Evolutionary conservation across 225 moss, liverwort and hornwort genomes (phyloP), one percentile per base, ranked within the genome.

Genomic region (Antitrichia curtipendula): DNA sequence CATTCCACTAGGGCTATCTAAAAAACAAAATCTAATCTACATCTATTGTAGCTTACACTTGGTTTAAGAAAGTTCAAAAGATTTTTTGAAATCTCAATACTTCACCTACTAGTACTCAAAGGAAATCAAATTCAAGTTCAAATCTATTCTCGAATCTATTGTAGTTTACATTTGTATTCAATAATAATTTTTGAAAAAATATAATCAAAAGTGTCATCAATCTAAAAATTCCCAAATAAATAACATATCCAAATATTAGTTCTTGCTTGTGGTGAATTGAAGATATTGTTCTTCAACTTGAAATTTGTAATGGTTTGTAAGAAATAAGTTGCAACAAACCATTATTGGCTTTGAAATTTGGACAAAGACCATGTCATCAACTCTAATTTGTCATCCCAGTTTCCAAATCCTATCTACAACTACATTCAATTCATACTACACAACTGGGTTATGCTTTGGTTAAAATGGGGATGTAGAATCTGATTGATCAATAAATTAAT

Each of bases 221-320:
- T 16, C 28, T 28, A 71, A 43, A 31, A 32, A 29, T 31, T 31
- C 8, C 4, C 12, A 15, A 47, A 7, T 12, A 20, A n/a, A n/a
- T n/a, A n/a, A n/a, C n/a, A n/a, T n/a, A n/a, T n/a, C 49, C 25
- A 12, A 17, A 64, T 2, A 4, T 1, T 12, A 65, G 0, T 6
- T n/a, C 0, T 36, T 50, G 2, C 17, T 18, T 65, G 5, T 0
- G 0, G 5, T 3, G 6, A 50, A 22, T 43, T 32, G 9, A 80
- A 24, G 8, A 27, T 34, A n/a, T 38, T 12, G 36, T 38, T 38
- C 18, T 8, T 18, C 27, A 38, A 66, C 12, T 82, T 17, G 10
- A 6, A 38, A 38, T 20, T 66, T 82, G 4, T 6, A 29, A 53
- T n/a, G 8, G 12, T n/a, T 64, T n/a, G n/a, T 25, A 8, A 2